Evolutionary conservation across 1,139 yeast genomes (phyloP).

Genomic region (Debaryomyces fabryi): DNA sequence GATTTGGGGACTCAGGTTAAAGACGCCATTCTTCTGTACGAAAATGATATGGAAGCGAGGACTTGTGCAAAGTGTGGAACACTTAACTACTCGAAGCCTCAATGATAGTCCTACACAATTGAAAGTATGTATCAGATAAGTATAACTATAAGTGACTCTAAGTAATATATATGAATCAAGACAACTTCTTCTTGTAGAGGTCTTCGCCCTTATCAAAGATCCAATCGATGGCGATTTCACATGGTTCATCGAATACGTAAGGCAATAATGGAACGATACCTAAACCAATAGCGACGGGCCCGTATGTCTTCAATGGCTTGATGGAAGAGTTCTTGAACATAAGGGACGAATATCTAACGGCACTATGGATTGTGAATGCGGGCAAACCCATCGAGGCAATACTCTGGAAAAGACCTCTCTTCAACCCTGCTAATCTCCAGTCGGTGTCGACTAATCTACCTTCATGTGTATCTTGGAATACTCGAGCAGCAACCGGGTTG

Average conservation of each 20-base stretch:
- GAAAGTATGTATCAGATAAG: not conserved
- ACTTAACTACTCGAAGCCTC: constrained; percentile 63
- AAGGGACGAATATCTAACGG: constrained; percentile 70
- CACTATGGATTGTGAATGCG: constrained; percentile 80
- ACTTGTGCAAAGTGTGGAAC: constrained; percentile 80
- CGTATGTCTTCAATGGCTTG: constrained; percentile 55
- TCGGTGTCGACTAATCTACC: constrained; percentile 48
- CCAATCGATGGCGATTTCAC: constrained; percentile 68
- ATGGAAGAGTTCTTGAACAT: constrained; percentile 51
- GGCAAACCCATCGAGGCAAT: constrained; percentile 88
- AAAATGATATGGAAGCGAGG: constrained; percentile 59
- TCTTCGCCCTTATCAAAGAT: constrained; percentile 62
- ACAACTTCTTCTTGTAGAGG: constrained; percentile 19
- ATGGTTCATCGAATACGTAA: constrained; percentile 80
- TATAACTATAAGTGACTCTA: constrained; percentile 8
- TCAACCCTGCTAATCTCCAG: constrained; percentile 66
- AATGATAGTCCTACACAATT: constrained; percentile 22
- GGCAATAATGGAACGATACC: constrained; percentile 81
- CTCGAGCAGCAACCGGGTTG: constrained; percentile 41
- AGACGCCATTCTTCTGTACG: constrained; percentile 75
- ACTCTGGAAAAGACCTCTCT: constrained; percentile 78
- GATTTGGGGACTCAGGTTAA: constrained; percentile 93
- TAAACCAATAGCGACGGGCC: constrained; percentile 78
- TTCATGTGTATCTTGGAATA: constrained; percentile 28
- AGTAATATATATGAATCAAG: constrained; percentile 2